Percentiles rank a stretch among this genome's conserved stretches.
These are phyloP conservation scores for Hericium alpestre DNA, from an alignment of 768 basidiomycete genomes.

Conservation along the genomic window DNA sequence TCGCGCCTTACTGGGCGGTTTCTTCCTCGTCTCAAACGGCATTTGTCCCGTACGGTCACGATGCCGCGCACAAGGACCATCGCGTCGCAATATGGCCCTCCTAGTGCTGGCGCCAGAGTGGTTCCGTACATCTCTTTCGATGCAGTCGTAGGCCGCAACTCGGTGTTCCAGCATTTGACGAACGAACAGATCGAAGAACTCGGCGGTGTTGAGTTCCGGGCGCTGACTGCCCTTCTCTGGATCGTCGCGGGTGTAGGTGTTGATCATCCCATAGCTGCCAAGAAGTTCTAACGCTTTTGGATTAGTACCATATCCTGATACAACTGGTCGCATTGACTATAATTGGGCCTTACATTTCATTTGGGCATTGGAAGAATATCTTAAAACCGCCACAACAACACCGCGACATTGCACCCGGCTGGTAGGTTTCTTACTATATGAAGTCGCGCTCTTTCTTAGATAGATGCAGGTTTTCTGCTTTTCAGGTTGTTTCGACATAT, in stretches of 20 bases:
- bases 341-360: slow-evolving; percentile 67
- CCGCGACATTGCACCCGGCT: slow-evolving; percentile 45
- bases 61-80: slow-evolving; percentile 63
- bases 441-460: background rate
- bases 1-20: slow-evolving; percentile 37
- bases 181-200: slow-evolving; percentile 83
- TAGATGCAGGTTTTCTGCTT: slow-evolving; percentile 64
- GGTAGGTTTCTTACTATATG: slow-evolving; percentile 33
- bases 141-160: slow-evolving; percentile 77
- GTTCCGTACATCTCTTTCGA: slow-evolving; percentile 84
- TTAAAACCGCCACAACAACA: slow-evolving; percentile 54
- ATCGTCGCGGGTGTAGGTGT: slow-evolving; percentile 59
- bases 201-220: slow-evolving; percentile 89
- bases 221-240: slow-evolving; percentile 72
- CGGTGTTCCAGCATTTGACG: slow-evolving; percentile 55
- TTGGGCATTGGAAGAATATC: slow-evolving; percentile 43
- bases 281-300: background rate
- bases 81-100: slow-evolving; percentile 28
- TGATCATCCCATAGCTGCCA: background rate
- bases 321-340: slow-evolving; percentile 65
- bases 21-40: slow-evolving; percentile 54
- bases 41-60: slow-evolving; percentile 60
- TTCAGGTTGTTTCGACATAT: slow-evolving; percentile 79
- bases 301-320: slow-evolving; percentile 65
- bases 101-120: slow-evolving; percentile 29